phyloP scores from a whole-genome alignment of 495 filamentous ascomycete species.

The Trichoderma gamsii region DNA sequence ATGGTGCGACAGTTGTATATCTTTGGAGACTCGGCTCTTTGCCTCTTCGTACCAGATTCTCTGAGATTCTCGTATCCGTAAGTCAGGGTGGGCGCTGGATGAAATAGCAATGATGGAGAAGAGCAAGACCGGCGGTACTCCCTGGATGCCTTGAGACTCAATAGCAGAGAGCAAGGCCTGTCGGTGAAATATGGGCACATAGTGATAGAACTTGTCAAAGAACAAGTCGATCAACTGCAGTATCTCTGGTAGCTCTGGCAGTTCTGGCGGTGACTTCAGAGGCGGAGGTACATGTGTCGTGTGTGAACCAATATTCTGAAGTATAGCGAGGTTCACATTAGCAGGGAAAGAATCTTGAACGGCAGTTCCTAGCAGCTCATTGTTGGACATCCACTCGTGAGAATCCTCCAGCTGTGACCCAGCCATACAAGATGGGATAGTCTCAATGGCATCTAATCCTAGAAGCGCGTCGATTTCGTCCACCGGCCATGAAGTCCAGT shows the following conservation, averaged over 20 bases:
- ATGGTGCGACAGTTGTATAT: not conserved
- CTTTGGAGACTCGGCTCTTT: not conserved
- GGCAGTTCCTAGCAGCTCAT: not conserved
- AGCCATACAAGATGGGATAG: not conserved
- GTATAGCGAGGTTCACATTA: not conserved
- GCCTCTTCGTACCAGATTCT: conserved; percentile 2
- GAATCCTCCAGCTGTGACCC: not conserved
- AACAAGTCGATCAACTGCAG: not conserved
- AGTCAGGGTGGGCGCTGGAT: not conserved
- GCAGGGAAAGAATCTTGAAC: not conserved
- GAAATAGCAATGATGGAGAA: not conserved
- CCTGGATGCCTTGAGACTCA: not conserved
- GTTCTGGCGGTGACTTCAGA: not conserved
- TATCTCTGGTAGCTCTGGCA: not conserved
- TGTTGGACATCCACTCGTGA: not conserved
- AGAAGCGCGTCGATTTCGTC: not conserved
- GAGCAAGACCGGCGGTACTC: not conserved
- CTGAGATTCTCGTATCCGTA: not conserved
- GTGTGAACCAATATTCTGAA: not conserved
- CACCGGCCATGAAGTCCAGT: not conserved
- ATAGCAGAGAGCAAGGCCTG: not conserved
- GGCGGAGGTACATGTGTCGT: not conserved
- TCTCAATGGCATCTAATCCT: not conserved
- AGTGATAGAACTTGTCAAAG: not conserved
- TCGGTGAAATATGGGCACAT: not conserved